Evolutionary conservation across 2,329 filamentous ascomycete genomes (phyloP), one percentile per base, ranked within the genome.

Genomic region (Colletotrichum lini): DNA sequence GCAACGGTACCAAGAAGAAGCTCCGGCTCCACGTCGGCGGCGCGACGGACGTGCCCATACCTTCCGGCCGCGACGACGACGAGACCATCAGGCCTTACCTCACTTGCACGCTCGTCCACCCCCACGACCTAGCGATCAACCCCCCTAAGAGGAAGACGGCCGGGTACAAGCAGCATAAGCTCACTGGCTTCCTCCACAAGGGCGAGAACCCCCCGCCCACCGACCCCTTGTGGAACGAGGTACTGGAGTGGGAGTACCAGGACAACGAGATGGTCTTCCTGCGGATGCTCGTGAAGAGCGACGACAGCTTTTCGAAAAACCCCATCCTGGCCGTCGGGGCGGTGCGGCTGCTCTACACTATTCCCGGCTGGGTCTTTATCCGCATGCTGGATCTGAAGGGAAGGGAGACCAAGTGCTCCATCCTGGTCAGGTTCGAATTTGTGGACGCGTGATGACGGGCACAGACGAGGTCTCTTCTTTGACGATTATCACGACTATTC

Each of bases 211-310:
- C 90, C 2, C 85, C 86, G 0, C 78, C 84, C 0, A 91, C 85
- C 0, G 90, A 92, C 72, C 91, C 91, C 0, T 61, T 93, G 9
- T 93, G 90, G 90, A 86, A 92, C 73, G 90, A 93, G 78, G 83
- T 82, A 16, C 81, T 93, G 10, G 89, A 91, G 76, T 93, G 91
- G 91, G 88, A 91, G 72, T 93, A 88, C 75, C 88, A 91, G 7
- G 90, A 92, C 67, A 91, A 89, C 74, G 91, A 92, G 77, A 77
- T 93, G 58, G 86, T 87, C 0, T 93, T 93, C 75, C 73, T 93
- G 74, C 84, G 91, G 0, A 84, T 93, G 70, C 81, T 92, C 52
- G 85, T 93, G 80, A 93, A 93, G 83, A 90, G 87, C 73, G 91
- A 93, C 70, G 89, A 91, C 70, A 86, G 85, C 72, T 93, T 89